phyloP scores from a whole-genome alignment of 805 yeast genomes.

The Ogataea saltuana region DNA sequence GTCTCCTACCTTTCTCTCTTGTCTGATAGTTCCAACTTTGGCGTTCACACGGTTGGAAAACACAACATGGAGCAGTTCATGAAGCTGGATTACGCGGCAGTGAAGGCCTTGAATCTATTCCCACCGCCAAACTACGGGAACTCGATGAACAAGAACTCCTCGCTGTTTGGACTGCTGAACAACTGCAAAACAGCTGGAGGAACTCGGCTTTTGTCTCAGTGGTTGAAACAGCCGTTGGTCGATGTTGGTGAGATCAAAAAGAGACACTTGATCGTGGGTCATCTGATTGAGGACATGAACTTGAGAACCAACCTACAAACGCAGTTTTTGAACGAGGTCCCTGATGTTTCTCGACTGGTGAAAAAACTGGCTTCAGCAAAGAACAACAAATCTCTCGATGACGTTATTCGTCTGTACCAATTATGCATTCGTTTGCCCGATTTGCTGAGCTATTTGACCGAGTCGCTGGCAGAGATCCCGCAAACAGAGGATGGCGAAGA shows the following conservation, averaged over 20 bases:
- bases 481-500: slow-evolving; percentile 16
- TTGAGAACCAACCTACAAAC: slow-evolving; percentile 65
- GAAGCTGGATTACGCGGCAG: slow-evolving; percentile 90
- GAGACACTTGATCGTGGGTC: slow-evolving; percentile 76
- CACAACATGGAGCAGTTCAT: slow-evolving; percentile 79
- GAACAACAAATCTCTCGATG: slow-evolving; percentile 68
- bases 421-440: slow-evolving; percentile 72
- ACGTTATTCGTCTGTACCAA: slow-evolving; percentile 86
- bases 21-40: slow-evolving; percentile 54
- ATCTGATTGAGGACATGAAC: slow-evolving; percentile 67
- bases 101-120: slow-evolving; percentile 82
- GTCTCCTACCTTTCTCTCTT: slow-evolving; percentile 67
- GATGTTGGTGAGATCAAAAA: slow-evolving; percentile 55
- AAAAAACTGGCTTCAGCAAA: slow-evolving; percentile 57
- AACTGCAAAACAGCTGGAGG: slow-evolving; percentile 92
- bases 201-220: slow-evolving; percentile 78
- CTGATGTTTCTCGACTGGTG: slow-evolving; percentile 76
- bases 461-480: slow-evolving; percentile 40
- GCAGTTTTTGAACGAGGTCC: slow-evolving; percentile 68
- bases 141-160: slow-evolving; percentile 43
- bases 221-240: slow-evolving; percentile 95
- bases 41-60: slow-evolving; percentile 55
- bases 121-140: slow-evolving; percentile 55
- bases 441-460: slow-evolving; percentile 52
- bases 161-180: slow-evolving; percentile 81